phyloP scores from a whole-genome alignment of 2,329 filamentous ascomycete species.

The Coniochaeta sp. region DNA sequence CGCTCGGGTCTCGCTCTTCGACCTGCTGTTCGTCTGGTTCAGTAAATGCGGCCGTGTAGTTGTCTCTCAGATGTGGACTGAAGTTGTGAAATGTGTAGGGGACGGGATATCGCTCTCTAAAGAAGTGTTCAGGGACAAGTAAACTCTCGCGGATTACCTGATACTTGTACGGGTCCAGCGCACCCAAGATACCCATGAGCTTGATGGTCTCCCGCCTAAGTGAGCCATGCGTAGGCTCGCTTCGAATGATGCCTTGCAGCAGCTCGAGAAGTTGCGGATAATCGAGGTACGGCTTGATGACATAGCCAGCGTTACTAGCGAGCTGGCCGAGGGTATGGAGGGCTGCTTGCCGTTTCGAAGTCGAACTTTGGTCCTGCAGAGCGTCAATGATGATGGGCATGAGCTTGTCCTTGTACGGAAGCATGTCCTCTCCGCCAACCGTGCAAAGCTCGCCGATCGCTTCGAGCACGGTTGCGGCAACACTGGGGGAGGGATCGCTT shows the following conservation, averaged over 20 bases:
- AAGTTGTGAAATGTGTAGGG: neutral
- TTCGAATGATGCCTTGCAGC: conserved; percentile 87
- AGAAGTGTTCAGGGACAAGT: conserved; percentile 10
- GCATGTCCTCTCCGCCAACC: conserved; percentile 91
- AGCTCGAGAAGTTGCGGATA: conserved; percentile 92
- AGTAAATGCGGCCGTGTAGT: conserved; percentile 8
- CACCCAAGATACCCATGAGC: conserved; percentile 89
- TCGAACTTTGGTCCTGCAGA: conserved; percentile 87
- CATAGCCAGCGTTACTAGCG: conserved; percentile 93
- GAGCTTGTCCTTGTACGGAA: conserved; percentile 79
- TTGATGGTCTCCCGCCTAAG: conserved; percentile 93
- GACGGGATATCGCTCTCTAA: neutral
- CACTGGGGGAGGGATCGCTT: conserved; percentile 73
- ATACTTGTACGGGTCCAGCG: conserved; percentile 92
- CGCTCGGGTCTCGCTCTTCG: conserved; percentile 79
- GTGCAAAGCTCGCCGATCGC: conserved; percentile 91
- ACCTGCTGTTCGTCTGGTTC: conserved; percentile 52
- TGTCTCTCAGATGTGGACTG: conserved; percentile 5
- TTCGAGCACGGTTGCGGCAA: conserved; percentile 90
- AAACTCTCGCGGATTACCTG: conserved; percentile 43
- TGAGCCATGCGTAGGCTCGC: conserved; percentile 74
- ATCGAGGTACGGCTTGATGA: conserved; percentile 91
- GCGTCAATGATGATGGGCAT: conserved; percentile 96
- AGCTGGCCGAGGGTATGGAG: conserved; percentile 86
- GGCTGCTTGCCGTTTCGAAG: conserved; percentile 83